Evolutionary conservation across 768 basidiomycete species (phyloP).

Genomic region (Rhizopogon vinicolor): DNA sequence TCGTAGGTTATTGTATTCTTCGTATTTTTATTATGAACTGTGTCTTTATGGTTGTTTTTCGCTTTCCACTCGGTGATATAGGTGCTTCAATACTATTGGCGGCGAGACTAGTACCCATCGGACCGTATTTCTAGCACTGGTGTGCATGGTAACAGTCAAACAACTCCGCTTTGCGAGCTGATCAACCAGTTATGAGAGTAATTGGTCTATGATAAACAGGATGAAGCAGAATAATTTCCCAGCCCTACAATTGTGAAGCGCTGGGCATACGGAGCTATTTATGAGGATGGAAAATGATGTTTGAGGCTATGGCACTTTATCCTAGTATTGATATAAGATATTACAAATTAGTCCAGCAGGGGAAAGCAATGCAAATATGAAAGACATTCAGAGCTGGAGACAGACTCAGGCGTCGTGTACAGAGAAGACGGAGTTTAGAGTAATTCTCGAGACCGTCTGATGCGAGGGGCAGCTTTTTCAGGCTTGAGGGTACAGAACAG

Average conservation of each 20-base stretch:
- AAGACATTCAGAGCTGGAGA: no score
- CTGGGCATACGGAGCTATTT: background rate
- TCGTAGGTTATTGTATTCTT: constrained; percentile 25
- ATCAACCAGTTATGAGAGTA: background rate
- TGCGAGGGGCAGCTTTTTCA: constrained; percentile 43
- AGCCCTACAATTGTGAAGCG: background rate
- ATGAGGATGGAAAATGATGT: background rate
- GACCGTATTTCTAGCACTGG: no score
- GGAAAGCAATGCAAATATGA: no score
- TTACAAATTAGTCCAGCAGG: no score
- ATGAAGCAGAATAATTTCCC: no score
- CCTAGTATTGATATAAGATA: background rate
- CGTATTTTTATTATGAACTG: constrained; percentile 4
- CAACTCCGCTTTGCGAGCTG: background rate
- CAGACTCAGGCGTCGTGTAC: background rate
- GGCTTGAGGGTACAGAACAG: constrained; percentile 74
- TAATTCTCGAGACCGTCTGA: constrained; percentile 39
- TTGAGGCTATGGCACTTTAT: background rate
- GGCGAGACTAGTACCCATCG: no score
- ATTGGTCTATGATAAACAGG: background rate
- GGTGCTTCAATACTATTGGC: background rate
- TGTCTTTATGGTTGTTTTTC: background rate
- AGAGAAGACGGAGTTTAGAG: constrained; percentile 5
- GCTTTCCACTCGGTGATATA: background rate
- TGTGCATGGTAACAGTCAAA: background rate